These are phyloP conservation scores for Xylaria sp. DNA, from an alignment of 2,329 filamentous ascomycete species.

Conservation along the genomic window DNA sequence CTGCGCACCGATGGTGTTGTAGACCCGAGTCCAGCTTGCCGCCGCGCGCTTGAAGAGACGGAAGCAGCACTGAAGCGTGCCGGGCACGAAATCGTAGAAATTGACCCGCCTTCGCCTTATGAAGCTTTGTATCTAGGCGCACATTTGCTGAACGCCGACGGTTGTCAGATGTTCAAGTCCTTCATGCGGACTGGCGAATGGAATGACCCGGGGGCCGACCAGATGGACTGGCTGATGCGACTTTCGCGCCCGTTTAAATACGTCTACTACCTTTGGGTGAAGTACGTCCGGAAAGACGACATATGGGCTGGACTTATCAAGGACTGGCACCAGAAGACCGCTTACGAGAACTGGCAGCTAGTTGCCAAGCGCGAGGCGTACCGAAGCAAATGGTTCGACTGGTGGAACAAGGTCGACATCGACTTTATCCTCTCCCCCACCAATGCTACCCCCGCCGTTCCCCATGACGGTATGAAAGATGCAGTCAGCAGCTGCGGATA, in stretches of 20 bases:
- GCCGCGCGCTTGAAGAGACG: constrained; percentile 77
- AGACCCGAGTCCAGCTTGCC: constrained; percentile 85
- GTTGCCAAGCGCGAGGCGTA: constrained; percentile 81
- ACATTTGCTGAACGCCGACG: constrained; percentile 85
- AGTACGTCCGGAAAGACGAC: constrained; percentile 79
- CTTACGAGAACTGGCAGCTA: constrained; percentile 84
- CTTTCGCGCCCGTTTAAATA: constrained; percentile 81
- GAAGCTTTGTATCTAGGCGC: constrained; percentile 81
- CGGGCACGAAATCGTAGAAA: constrained; percentile 78
- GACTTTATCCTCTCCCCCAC: constrained; percentile 87
- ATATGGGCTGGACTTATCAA: constrained; percentile 82
- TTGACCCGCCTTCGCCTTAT: constrained; percentile 75
- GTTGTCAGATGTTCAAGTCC: constrained; percentile 80
- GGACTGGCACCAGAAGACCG: constrained; percentile 78
- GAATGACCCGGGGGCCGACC: constrained; percentile 79
- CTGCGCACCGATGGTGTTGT: constrained; percentile 85
- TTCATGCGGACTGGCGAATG: constrained; percentile 82
- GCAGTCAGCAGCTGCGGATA: constrained; percentile 90
- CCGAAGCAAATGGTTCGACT: constrained; percentile 81
- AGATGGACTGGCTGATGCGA: constrained; percentile 78
- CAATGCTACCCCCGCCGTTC: constrained; percentile 89
- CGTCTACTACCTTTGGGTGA: constrained; percentile 90
- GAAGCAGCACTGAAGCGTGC: constrained; percentile 74
- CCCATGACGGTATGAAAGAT: constrained; percentile 86
- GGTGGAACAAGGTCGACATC: constrained; percentile 79